Base-by-base conservation (phyloP, 306 rosid species). In the Crotalaria pallida region DNA sequence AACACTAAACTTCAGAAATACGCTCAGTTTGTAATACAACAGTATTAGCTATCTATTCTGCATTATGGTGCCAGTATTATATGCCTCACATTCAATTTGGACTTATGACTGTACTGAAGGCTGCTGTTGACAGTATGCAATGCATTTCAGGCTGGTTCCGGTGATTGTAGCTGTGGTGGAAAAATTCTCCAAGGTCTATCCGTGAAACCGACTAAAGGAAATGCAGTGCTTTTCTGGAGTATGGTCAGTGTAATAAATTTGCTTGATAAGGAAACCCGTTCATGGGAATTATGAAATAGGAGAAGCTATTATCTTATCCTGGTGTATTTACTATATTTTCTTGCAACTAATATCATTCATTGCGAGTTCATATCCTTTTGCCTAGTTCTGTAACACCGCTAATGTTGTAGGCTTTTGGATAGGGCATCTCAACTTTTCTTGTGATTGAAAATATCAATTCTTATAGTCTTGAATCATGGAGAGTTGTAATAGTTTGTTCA, bases 181-280 rank as follows among this genome's bases (percentile, higher is more conserved):
- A 86, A 84, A 78, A 67, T 73, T 43, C 81, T 79, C 60, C 63
- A 72, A 69, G 99, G 97, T 71, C 26, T 89, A 77, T 91, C 88
- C 8, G 92, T 94, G 27, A 87, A 91, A 75, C 95, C 99, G 53
- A 44, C 33, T 52, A 88, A 87, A 86, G 99, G 99, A 83, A 86
- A 91, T 55, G 99, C 97, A 3, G 88, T 94, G 63, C 97, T 94
- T 66, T 94, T 94, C 79, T 94, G 97, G 99, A 94, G 99, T 85
- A 87, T 91, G 99, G 99, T 94, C 60, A 81, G 97, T 81, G 53
- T 58, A 78, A 70, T 58, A 67, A 12, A 55, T 18, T 66, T 78
- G 16, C 45, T 63, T 60, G 51, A 63, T 81, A 43, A 24, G 23
- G 29, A 22, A 19, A 47, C 70, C 70, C 55, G 22, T 69, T 65